Base-by-base conservation (phyloP, 306 rosid species). In the Arachis hypogaea region DNA sequence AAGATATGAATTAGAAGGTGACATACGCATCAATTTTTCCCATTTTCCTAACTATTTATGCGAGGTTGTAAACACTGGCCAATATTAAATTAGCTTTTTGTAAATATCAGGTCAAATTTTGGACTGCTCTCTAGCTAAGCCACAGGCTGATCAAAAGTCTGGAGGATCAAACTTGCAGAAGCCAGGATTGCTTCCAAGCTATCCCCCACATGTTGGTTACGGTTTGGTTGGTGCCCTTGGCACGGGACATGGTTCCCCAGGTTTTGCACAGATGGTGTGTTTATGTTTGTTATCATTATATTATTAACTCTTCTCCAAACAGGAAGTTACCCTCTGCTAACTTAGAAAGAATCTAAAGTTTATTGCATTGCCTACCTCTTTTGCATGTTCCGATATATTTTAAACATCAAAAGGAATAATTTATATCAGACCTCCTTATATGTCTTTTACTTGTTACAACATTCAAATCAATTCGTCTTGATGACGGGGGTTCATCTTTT, bases 101-200 rank as follows among this genome's bases (percentile, higher is more conserved):
- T 54, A 41, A 73, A 74, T 75, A 74, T 58, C 84, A 94, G 98
- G 97, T 69, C 98, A 92, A 82, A 44, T 77, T 66, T 81, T 94
- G 81, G 96, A 91, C 78, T 94, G 97, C 76, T 94, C 98, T 82
- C 89, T 94, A 65, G 98, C 98, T 77, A 91, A 92, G 83, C 98
- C 98, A 47, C 98, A 94, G 84, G 85, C 90, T 64, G 97, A 89
- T 79, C 97, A 90, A 70, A 94, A 88, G 80, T 78, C 93, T 55
- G 88, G 85, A 65, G 97, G 88, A 56, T 81, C 86, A 47, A 86
- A 84, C 78, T 62, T 79, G 47, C 94, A 76, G 75, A 91, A 85
- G 73, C 63, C 89, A 50, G 98, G 96, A 63, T 75, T 89, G 82
- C 92, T 94, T 86, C 91, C 96, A 10, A 88, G 80, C 72, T 94